Evolutionary conservation across 2,329 filamentous ascomycete species (phyloP).

Genomic region (Clarireedia paspali): DNA sequence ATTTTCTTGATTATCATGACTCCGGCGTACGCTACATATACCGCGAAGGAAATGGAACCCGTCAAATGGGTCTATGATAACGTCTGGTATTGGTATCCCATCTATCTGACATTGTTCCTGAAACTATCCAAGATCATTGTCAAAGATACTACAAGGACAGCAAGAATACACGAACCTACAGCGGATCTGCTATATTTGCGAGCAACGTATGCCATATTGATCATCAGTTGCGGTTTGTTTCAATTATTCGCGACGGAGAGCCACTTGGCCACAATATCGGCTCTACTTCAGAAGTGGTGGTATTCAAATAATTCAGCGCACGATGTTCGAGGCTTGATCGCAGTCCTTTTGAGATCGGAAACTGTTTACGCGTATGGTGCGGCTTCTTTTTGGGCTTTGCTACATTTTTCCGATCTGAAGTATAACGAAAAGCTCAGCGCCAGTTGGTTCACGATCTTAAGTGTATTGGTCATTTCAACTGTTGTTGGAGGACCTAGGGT

Average conservation of each 20-base stretch:
- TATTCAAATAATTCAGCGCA: neutral
- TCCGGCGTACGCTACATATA: slow-evolving; percentile 23
- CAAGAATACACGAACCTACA: neutral
- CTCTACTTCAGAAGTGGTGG: neutral
- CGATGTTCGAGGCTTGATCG: neutral
- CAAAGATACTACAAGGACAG: slow-evolving; percentile 1
- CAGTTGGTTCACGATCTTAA: slow-evolving; percentile 16
- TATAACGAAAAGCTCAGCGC: slow-evolving; percentile 23
- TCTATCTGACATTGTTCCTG: slow-evolving; percentile 13
- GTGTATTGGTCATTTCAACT: slow-evolving; percentile 12
- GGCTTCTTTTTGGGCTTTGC: slow-evolving; percentile 26
- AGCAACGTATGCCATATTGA: slow-evolving; percentile 8
- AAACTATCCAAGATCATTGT: neutral
- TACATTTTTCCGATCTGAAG: slow-evolving; percentile 31
- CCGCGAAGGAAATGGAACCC: slow-evolving; percentile 10
- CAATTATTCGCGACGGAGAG: slow-evolving; percentile 21
- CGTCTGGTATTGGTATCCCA: slow-evolving; percentile 36
- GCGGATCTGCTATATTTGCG: slow-evolving; percentile 15
- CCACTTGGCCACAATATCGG: slow-evolving; percentile 15
- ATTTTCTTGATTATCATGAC: slow-evolving; percentile 23
- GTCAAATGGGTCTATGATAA: slow-evolving; percentile 24
- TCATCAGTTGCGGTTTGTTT: neutral
- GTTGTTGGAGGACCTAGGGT: slow-evolving; percentile 27
- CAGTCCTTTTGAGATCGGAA: slow-evolving; percentile 1
- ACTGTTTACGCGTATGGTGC: slow-evolving; percentile 17